Conservation (phyloP, 2,329 filamentous ascomycete species). For the Botrytis paeoniae region DNA sequence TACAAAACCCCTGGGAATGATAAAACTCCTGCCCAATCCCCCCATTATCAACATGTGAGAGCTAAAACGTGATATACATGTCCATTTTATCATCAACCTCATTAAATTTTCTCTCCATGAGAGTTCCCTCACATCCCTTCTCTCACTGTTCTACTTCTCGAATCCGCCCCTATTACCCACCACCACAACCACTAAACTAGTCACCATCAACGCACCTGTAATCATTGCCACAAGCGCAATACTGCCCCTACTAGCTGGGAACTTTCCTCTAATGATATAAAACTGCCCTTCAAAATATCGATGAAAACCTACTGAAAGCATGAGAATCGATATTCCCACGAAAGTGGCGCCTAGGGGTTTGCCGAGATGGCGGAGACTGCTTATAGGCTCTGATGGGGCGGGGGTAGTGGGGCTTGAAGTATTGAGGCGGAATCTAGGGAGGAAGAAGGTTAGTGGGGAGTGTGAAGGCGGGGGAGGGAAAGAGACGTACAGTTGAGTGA, state of each 20-base stretch:
- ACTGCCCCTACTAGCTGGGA: slow-evolving; percentile 73
- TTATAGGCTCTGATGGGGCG: slow-evolving; percentile 33
- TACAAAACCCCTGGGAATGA: neutral
- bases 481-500: slow-evolving; percentile 63
- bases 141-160: neutral
- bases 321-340: slow-evolving; percentile 69
- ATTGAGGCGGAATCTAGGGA: slow-evolving; percentile 66
- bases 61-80: neutral
- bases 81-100: neutral
- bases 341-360: slow-evolving; percentile 76
- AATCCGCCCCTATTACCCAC: slow-evolving; percentile 38
- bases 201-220: slow-evolving; percentile 60
- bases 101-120: neutral
- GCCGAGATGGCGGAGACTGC: slow-evolving; percentile 59
- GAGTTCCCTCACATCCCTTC: neutral
- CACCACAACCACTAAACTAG: slow-evolving; percentile 57
- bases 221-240: slow-evolving; percentile 67
- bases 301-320: slow-evolving; percentile 73
- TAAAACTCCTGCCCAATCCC: neutral
- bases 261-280: slow-evolving; percentile 77
- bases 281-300: slow-evolving; percentile 75
- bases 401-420: slow-evolving; percentile 49
- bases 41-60: neutral
- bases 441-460: neutral
- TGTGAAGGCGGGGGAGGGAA: neutral